phyloP scores from a whole-genome alignment of 768 basidiomycete genomes.

The Glaciozyma martinii region DNA sequence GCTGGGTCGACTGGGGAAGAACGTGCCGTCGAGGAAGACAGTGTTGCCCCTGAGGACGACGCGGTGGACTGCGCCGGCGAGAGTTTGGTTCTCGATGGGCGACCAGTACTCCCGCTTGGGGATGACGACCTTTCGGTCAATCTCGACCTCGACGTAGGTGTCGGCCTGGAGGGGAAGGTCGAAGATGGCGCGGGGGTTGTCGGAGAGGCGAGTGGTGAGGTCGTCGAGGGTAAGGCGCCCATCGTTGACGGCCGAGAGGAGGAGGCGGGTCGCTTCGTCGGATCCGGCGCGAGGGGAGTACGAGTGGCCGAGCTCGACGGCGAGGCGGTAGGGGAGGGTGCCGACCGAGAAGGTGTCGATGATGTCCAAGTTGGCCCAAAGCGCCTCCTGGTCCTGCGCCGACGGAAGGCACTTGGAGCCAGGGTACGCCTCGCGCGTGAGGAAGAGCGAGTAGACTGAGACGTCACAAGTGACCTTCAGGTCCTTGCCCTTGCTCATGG shows the following conservation, averaged over 20 bases:
- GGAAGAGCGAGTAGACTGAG: slow-evolving; percentile 83
- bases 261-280: slow-evolving; percentile 74
- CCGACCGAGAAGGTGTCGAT: slow-evolving; percentile 91
- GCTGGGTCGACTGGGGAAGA: slow-evolving; percentile 45
- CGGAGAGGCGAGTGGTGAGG: slow-evolving; percentile 70
- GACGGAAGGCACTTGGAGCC: slow-evolving; percentile 58
- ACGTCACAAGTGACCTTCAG: slow-evolving; percentile 96
- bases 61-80: slow-evolving; percentile 73
- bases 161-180: slow-evolving; percentile 62
- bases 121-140: slow-evolving; percentile 64
- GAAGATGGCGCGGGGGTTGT: slow-evolving; percentile 88
- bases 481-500: slow-evolving; percentile 84
- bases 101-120: slow-evolving; percentile 57
- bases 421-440: slow-evolving; percentile 65
- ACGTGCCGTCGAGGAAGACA: slow-evolving; percentile 71
- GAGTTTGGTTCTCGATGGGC: slow-evolving; percentile 54
- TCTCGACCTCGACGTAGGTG: slow-evolving; percentile 84
- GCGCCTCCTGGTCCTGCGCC: slow-evolving; percentile 61
- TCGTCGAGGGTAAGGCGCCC: slow-evolving; percentile 73
- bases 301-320: slow-evolving; percentile 52
- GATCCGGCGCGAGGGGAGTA: slow-evolving; percentile 67
- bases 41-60: slow-evolving; percentile 86
- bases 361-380: slow-evolving; percentile 74
- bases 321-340: slow-evolving; percentile 66
- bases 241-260: slow-evolving; percentile 73